These are phyloP conservation scores for Colletotrichum lini DNA, from an alignment of 2,329 filamentous ascomycete genomes.

Conservation along the genomic window DNA sequence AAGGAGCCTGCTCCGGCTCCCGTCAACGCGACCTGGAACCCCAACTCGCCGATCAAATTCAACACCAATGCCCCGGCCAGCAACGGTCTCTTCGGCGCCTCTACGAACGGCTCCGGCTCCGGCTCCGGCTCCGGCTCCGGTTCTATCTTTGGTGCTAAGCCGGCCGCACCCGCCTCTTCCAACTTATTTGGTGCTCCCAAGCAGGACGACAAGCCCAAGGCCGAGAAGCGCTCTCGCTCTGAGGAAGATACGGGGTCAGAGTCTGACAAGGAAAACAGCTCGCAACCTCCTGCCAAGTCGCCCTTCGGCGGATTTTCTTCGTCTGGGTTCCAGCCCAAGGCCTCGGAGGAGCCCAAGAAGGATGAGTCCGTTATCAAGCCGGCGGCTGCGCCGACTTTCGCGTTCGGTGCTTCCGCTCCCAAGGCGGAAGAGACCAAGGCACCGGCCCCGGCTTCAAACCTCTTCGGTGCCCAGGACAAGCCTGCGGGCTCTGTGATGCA, in stretches of 20 bases:
- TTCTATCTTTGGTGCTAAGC: constrained; percentile 56
- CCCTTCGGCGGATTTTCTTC: constrained; percentile 44
- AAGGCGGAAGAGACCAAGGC: constrained; percentile 39
- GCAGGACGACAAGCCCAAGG: constrained; percentile 47
- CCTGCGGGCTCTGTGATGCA: constrained; percentile 45
- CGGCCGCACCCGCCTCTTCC: constrained; percentile 50
- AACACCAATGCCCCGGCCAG: constrained; percentile 51
- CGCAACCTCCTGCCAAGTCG: constrained; percentile 53
- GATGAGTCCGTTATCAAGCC: constrained; percentile 34
- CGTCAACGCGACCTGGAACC: constrained; percentile 64
- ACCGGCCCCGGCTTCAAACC: constrained; percentile 44
- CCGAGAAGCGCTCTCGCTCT: constrained; percentile 40
- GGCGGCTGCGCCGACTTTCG: constrained; percentile 35
- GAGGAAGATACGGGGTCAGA: constrained; percentile 54
- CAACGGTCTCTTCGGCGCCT: constrained; percentile 42
- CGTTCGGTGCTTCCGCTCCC: constrained; percentile 39
- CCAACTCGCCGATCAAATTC: constrained; percentile 69
- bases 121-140: constrained; percentile 45
- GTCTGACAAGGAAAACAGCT: constrained; percentile 62
- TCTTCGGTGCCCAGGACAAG: constrained; percentile 46
- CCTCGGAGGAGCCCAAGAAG: constrained; percentile 45
- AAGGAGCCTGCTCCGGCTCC: constrained; percentile 49
- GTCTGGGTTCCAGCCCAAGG: constrained; percentile 52
- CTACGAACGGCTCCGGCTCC: constrained; percentile 49
- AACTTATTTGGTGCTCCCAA: constrained; percentile 56